Conservation (phyloP, 2,329 filamentous ascomycete species). For the Fusarium xylarioides region DNA sequence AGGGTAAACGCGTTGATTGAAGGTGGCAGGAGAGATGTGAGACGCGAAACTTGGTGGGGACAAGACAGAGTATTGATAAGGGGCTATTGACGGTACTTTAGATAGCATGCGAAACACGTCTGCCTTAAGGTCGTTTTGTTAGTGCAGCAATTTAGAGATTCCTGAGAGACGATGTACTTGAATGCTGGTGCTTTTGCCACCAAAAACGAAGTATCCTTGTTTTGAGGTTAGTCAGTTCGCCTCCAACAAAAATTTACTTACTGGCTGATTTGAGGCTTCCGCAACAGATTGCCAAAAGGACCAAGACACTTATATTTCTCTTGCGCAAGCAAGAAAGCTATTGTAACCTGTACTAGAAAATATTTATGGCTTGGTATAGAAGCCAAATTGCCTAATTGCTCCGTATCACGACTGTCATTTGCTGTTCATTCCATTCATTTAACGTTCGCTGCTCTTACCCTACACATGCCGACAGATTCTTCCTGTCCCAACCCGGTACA, state of each 20-base stretch:
- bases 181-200: rapidly evolving
- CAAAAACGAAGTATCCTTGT: rapidly evolving
- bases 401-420: background rate
- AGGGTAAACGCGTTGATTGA: too few species aligned
- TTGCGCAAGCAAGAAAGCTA: rapidly evolving
- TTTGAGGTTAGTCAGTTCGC: background rate
- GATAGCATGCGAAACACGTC: rapidly evolving
- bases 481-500: background rate
- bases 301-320: rapidly evolving
- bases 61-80: rapidly evolving
- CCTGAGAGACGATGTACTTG: rapidly evolving
- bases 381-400: too few species aligned
- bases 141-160: rapidly evolving
- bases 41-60: background rate
- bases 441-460: background rate
- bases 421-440: background rate
- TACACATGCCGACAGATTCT: background rate
- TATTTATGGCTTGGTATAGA: rapidly evolving
- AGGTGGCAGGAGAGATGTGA: too few species aligned
- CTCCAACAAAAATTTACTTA: rapidly evolving
- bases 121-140: rapidly evolving
- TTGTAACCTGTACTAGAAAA: rapidly evolving
- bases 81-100: rapidly evolving
- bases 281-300: rapidly evolving
- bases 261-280: rapidly evolving